phyloP scores from a whole-genome alignment of 495 filamentous ascomycete species.

The Bombardia bombarda region DNA sequence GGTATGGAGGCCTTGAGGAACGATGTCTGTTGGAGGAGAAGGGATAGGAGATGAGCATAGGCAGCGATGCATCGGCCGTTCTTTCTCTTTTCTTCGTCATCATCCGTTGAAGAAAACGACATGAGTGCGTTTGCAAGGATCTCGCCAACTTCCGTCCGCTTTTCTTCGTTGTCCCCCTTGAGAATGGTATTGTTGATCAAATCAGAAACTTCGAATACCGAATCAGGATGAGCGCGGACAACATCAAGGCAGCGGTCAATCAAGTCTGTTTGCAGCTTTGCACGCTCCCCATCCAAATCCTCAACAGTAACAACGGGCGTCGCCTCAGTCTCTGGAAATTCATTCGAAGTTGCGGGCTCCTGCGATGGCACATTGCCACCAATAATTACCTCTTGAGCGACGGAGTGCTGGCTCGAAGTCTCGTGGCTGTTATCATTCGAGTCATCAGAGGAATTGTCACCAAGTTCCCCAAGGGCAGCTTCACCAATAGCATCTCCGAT shows the following conservation, averaged over 20 bases:
- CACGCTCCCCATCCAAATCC: conserved; percentile 73
- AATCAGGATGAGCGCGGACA: conserved; percentile 74
- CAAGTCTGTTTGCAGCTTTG: conserved; percentile 61
- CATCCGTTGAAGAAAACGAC: conserved; percentile 70
- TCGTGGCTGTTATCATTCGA: conserved; percentile 14
- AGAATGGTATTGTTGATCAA: conserved; percentile 70
- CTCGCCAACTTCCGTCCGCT: conserved; percentile 66
- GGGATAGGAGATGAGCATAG: conserved; percentile 84
- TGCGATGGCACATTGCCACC: conserved; percentile 1
- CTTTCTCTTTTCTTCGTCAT: conserved; percentile 70
- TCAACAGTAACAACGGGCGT: conserved; percentile 51
- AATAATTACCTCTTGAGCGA: conserved; percentile 4
- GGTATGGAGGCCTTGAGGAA: conserved; percentile 74
- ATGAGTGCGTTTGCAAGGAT: conserved; percentile 82
- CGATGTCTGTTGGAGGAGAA: conserved; percentile 71
- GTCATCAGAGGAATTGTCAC: conserved; percentile 15
- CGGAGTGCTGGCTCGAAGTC: conserved; percentile 10
- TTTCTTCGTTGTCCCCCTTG: conserved; percentile 56
- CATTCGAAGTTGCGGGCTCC: conserved; percentile 1
- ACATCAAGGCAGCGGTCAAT: conserved; percentile 89
- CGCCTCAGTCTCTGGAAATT: background rate
- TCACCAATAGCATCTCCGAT: conserved; percentile 13
- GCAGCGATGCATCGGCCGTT: conserved; percentile 58
- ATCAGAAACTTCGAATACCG: conserved; percentile 86
- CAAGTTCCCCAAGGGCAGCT: conserved; percentile 10